Evolutionary conservation across 768 basidiomycete species (phyloP), one percentile per base, ranked within the genome.

Genomic region (Ramaria rubella): DNA sequence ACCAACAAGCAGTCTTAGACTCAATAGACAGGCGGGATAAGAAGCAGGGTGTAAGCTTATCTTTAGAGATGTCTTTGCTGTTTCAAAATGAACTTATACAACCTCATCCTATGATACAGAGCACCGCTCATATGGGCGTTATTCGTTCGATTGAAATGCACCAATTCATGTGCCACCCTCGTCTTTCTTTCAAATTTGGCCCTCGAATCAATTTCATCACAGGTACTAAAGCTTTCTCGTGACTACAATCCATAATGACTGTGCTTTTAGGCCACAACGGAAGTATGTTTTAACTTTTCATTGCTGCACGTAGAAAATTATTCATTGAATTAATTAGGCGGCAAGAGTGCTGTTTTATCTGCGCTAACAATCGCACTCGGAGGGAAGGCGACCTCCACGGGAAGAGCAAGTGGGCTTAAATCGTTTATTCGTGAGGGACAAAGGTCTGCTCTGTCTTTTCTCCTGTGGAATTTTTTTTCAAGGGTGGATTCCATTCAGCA

Each of bases 191-290:
- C 70, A 78, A 80, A 2, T 92, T 98, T 60, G 92, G 93, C 0
- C 86, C 89, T 8, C 91, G 94, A 69, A 90, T 99, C 66, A 99
- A 98, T 72, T 98, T 98, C 66, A 90, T 99, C 62, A 95, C 95
- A 36, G 93, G 92, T 85, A 62, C 38, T 80, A 63, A 1, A 48
- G 11, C 42, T 44, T 44, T 36, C 29, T 17, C 31, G 27, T 30
- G 6, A 52, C 36, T 1, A 34, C n/a, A 45, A n/a, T 44, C 5
- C 52, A 21, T 14, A 57, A 29, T 58, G 23, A 43, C 21, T 17
- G 30, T 44, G 31, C 54, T 43, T 51, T 3, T 53, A 90, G 92
- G 92, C 12, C 89, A 93, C 63, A 96, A 96, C 68, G 93, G 93
- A 72, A 95, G 93, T 91, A 65, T 60, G 90, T 81, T 26, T 26